phyloP scores from a whole-genome alignment of 164 flowering plant genomes.

The Vitis cinerea region DNA sequence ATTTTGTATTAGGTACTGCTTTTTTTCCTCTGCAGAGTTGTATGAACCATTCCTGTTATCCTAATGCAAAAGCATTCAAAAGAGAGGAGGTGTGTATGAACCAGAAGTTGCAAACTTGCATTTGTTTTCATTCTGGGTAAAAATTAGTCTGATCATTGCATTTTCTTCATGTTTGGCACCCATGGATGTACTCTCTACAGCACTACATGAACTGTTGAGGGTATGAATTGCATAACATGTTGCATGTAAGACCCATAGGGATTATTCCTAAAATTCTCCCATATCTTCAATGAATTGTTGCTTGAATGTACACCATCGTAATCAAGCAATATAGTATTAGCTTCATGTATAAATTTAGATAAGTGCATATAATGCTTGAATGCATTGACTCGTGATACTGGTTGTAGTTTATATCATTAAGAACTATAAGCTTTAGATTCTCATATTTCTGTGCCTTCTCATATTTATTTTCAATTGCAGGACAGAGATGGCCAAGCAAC shows the following conservation, averaged over 20 bases:
- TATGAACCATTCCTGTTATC: conserved; percentile 93
- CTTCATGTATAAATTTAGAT: no score
- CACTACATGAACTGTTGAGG: no score
- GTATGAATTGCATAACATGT: no score
- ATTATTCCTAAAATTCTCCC: no score
- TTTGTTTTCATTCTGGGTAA: neutral
- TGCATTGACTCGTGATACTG: no score
- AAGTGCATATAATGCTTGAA: no score
- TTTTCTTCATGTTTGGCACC: no score
- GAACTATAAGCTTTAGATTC: neutral
- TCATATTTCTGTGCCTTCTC: neutral
- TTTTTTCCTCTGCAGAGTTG: conserved; percentile 95
- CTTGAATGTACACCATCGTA: no score
- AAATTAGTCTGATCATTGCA: neutral
- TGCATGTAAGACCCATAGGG: no score
- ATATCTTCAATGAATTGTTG: no score
- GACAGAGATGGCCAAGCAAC: conserved; percentile 95
- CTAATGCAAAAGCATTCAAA: conserved; percentile 95
- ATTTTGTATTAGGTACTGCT: conserved; percentile 65
- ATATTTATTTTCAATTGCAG: conserved; percentile 37
- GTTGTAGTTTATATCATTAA: neutral
- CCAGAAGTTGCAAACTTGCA: neutral
- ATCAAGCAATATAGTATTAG: no score
- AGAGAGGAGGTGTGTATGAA: conserved; percentile 79
- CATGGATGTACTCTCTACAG: no score